These are phyloP conservation scores for Aquanectria penicillioides DNA, from an alignment of 2,329 filamentous ascomycete genomes.

Conservation along the genomic window DNA sequence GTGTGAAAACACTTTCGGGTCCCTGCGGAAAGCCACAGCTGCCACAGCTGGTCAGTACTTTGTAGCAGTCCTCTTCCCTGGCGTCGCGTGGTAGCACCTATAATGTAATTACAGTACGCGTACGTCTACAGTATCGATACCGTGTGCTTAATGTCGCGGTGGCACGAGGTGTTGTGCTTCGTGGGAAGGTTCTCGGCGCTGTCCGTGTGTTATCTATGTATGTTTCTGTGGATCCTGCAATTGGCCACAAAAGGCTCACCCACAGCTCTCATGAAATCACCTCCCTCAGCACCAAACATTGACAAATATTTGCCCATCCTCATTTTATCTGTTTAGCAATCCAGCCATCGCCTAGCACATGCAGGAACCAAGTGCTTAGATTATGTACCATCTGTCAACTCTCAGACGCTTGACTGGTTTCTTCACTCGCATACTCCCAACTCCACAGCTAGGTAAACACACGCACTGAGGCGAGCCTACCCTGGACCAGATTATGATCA, in stretches of 20 bases:
- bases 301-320: neutral
- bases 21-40: constrained; percentile 20
- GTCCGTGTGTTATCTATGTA: neutral
- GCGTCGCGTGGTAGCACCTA: constrained; percentile 12
- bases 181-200: constrained; percentile 3
- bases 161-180: constrained; percentile 3
- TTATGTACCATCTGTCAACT: no score
- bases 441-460: no score
- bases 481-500: neutral
- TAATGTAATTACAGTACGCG: neutral
- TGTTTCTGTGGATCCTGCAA: constrained; percentile 8
- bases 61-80: neutral
- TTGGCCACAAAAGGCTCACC: no score
- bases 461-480: neutral
- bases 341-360: neutral
- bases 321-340: neutral
- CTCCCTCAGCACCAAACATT: neutral
- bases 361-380: no score
- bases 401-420: no score
- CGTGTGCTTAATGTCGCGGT: constrained; percentile 1
- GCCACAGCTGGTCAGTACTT: constrained; percentile 6
- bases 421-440: no score
- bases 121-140: constrained; percentile 1
- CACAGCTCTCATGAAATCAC: no score
- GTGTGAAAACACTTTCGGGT: neutral